Percentiles rank a stretch among this genome's conserved stretches.
Conservation (phyloP, 495 filamentous ascomycete species). For the Talaromyces adpressus region DNA sequence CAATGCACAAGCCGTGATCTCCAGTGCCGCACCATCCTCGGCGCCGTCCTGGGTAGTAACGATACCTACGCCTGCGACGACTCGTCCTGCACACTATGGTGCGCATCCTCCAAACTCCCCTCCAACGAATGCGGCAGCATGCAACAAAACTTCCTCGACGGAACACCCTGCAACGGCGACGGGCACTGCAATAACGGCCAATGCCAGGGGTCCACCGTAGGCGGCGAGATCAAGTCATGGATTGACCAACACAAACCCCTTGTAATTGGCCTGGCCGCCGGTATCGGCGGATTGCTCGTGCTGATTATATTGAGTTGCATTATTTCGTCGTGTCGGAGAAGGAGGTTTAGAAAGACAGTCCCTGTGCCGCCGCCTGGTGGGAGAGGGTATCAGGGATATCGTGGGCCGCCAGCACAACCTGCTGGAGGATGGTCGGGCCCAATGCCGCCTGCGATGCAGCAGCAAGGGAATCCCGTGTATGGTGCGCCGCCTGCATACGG, state of each 20-base stretch:
- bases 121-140: slow-evolving; percentile 60
- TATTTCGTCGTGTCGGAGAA: slow-evolving; percentile 45
- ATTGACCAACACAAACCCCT: slow-evolving; percentile 64
- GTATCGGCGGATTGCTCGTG: slow-evolving; percentile 61
- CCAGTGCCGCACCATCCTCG: slow-evolving; percentile 86
- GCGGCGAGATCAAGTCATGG: slow-evolving; percentile 58
- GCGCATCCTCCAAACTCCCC: slow-evolving; percentile 63
- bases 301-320: slow-evolving; percentile 55
- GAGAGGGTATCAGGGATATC: not conserved
- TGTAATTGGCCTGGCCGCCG: slow-evolving; percentile 64
- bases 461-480: not conserved
- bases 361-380: not conserved
- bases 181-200: slow-evolving; percentile 70
- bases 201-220: slow-evolving; percentile 57
- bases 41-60: slow-evolving; percentile 64
- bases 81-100: slow-evolving; percentile 67
- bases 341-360: slow-evolving; percentile 12
- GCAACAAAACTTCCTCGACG: slow-evolving; percentile 91
- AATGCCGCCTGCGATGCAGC: slow-evolving; percentile 4
- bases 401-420: not conserved
- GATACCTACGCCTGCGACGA: slow-evolving; percentile 76
- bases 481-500: not conserved
- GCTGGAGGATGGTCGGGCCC: slow-evolving; percentile 3
- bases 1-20: slow-evolving; percentile 90
- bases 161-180: slow-evolving; percentile 77